These are phyloP conservation scores for Colletotrichum nymphaeae DNA, from an alignment of 2,329 filamentous ascomycete species.

Conservation along the genomic window DNA sequence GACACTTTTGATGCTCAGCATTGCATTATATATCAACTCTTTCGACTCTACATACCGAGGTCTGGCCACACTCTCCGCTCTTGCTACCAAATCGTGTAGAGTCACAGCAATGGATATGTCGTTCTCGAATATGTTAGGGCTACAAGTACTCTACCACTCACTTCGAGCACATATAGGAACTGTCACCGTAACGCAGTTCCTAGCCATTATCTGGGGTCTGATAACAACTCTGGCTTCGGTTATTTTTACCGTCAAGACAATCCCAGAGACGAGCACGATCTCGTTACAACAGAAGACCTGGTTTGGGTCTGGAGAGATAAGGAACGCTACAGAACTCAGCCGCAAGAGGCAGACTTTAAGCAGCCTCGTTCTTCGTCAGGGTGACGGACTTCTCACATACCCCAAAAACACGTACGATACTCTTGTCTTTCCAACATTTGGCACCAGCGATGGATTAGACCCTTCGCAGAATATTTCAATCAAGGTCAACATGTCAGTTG, in stretches of 20 bases:
- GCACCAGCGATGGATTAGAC: too few species aligned
- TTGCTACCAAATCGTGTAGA: background rate
- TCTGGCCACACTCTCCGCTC: background rate
- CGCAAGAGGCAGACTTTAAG: background rate
- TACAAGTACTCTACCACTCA: background rate
- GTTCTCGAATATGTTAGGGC: constrained; percentile 6
- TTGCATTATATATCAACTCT: constrained; percentile 6
- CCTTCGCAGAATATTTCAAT: background rate
- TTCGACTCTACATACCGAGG: background rate
- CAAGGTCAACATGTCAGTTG: background rate
- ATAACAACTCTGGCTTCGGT: background rate
- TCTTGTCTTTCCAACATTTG: background rate
- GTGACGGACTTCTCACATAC: background rate
- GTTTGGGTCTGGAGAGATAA: background rate
- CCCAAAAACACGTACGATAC: background rate
- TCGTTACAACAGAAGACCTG: constrained; percentile 1
- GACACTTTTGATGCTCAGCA: constrained; percentile 7
- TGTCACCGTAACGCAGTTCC: background rate
- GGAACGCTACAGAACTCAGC: too few species aligned
- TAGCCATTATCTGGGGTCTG: background rate
- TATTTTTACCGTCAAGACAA: background rate
- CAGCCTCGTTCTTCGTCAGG: background rate
- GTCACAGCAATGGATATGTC: background rate
- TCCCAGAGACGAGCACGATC: background rate
- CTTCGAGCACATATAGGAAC: background rate